A percentile compares a stretch with the other conserved stretches of the same genome.
These are phyloP conservation scores for Aspergillus jensenii DNA, from an alignment of 2,329 filamentous ascomycete genomes.

Conservation along the genomic window DNA sequence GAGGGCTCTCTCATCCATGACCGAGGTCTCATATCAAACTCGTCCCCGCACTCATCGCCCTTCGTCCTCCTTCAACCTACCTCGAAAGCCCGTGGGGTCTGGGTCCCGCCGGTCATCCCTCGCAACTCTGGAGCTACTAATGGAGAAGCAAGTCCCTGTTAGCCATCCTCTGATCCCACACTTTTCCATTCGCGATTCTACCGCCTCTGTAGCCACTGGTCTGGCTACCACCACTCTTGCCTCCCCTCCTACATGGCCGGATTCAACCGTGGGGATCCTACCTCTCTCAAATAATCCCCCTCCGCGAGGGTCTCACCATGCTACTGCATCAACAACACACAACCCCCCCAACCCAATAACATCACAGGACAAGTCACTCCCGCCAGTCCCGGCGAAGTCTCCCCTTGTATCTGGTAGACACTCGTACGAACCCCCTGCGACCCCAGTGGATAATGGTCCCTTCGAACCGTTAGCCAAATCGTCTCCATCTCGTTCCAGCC, in stretches of 20 bases:
- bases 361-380: conserved; percentile 24
- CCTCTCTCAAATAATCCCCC: conserved; percentile 1
- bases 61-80: conserved; percentile 29
- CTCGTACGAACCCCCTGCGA: conserved; percentile 10
- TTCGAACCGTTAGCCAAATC: conserved; percentile 11
- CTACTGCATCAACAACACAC: conserved; percentile 16
- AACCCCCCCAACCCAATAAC: conserved; percentile 24
- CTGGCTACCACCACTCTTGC: conserved; percentile 14
- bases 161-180: conserved; percentile 30
- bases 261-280: conserved; percentile 13
- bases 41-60: conserved; percentile 18
- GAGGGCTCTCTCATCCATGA: conserved; percentile 31
- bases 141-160: conserved; percentile 18
- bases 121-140: conserved; percentile 22
- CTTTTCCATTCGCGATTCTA: conserved; percentile 26
- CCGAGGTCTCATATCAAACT: conserved; percentile 18
- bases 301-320: neutral
- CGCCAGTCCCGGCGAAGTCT: conserved; percentile 20
- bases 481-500: conserved; percentile 24
- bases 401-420: neutral
- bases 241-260: conserved; percentile 12
- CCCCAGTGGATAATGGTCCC: conserved; percentile 12
- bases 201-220: conserved; percentile 12
- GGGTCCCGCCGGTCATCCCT: conserved; percentile 28
- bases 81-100: conserved; percentile 41